These are phyloP conservation scores for Fusarium sp. DNA, from an alignment of 2,329 filamentous ascomycete genomes.

Conservation along the genomic window DNA sequence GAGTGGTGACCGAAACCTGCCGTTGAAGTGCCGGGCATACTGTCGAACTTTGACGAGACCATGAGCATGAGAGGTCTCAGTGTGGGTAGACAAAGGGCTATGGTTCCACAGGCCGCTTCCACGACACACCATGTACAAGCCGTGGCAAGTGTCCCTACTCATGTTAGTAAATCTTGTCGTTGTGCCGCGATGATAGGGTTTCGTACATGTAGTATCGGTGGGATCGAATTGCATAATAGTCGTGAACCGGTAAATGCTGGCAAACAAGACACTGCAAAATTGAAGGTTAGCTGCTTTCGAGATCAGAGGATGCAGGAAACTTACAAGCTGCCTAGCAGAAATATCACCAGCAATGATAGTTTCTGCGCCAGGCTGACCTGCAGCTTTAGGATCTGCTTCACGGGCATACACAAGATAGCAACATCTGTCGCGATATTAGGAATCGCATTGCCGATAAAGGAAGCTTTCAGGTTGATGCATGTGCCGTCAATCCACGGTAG, in stretches of 20 bases:
- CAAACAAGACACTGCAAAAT: slow-evolving; percentile 19
- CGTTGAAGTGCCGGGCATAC: neutral
- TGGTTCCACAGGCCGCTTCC: slow-evolving; percentile 34
- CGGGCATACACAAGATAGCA: slow-evolving; percentile 27
- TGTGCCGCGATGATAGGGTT: neutral
- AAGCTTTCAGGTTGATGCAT: slow-evolving; percentile 36
- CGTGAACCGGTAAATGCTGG: slow-evolving; percentile 38
- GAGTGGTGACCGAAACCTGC: neutral
- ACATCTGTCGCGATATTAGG: slow-evolving; percentile 33
- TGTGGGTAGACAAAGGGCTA: slow-evolving; percentile 33
- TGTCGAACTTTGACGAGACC: slow-evolving; percentile 29
- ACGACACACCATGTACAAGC: slow-evolving; percentile 38
- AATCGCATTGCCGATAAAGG: slow-evolving; percentile 34
- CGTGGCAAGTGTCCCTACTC: slow-evolving; percentile 35
- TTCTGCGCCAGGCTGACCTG: slow-evolving; percentile 34
- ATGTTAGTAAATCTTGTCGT: neutral
- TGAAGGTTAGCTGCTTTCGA: fast-evolving
- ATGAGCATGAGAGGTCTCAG: slow-evolving; percentile 30
- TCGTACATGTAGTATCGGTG: slow-evolving; percentile 22
- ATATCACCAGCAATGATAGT: slow-evolving; percentile 29
- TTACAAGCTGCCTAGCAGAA: slow-evolving; percentile 38
- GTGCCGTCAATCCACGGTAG: slow-evolving; percentile 17
- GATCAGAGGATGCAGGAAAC: fast-evolving
- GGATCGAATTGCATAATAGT: slow-evolving; percentile 36
- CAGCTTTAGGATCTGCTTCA: slow-evolving; percentile 28